Percentiles rank a stretch among this genome's conserved stretches.
phyloP scores from a whole-genome alignment of 805 yeast genomes.

The Nakazawaea ambrosiae region DNA sequence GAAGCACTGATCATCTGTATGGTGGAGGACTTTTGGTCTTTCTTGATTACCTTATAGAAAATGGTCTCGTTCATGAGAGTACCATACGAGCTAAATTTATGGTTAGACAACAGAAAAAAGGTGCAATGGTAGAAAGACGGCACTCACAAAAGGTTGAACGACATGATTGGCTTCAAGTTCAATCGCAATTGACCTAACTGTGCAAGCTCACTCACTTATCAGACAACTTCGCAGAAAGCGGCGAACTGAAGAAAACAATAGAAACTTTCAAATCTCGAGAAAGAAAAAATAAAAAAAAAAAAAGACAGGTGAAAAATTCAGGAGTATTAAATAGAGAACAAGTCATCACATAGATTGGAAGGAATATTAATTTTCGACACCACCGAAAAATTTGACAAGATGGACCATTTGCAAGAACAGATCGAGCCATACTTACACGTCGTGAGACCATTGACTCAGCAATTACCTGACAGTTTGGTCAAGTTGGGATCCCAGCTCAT shows the following conservation, averaged over 20 bases:
- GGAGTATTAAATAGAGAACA: too few relatives aligned
- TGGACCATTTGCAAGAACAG: background rate
- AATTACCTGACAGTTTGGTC: conserved; percentile 18
- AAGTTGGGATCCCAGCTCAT: conserved; percentile 18
- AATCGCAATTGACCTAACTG: too few relatives aligned
- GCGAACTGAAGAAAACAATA: background rate
- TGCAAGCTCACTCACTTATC: too few relatives aligned
- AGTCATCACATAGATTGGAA: too few relatives aligned
- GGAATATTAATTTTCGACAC: background rate
- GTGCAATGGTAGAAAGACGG: background rate
- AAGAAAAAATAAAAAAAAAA: background rate
- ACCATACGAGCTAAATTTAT: conserved; percentile 7
- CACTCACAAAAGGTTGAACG: too few relatives aligned
- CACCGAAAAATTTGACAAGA: background rate
- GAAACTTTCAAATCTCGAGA: background rate
- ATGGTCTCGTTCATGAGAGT: conserved; percentile 10
- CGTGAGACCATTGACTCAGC: conserved; percentile 14
- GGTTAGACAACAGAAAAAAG: background rate
- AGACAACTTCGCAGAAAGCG: too few relatives aligned
- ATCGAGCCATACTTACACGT: conserved; percentile 13
- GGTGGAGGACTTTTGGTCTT: background rate
- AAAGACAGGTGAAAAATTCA: too few relatives aligned
- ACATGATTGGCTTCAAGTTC: too few relatives aligned
- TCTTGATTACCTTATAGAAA: conserved; percentile 11
- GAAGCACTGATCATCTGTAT: conserved; percentile 12